Evolutionary conservation across 805 yeast species (phyloP).

Genomic region (Ascoidea tarda): DNA sequence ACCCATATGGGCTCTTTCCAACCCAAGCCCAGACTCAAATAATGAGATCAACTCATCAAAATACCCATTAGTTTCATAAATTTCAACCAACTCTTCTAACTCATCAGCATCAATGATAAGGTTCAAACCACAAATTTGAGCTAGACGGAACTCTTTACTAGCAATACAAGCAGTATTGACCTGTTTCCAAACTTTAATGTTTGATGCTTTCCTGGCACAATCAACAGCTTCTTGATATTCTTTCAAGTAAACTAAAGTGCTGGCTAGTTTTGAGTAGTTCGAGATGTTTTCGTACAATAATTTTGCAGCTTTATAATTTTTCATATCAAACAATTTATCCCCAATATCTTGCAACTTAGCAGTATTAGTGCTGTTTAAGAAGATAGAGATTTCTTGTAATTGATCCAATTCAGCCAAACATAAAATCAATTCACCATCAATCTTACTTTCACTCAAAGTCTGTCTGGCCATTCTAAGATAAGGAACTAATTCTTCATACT

Average conservation of each 20-base stretch:
- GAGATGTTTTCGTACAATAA: constrained; percentile 74
- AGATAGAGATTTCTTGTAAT: constrained; percentile 68
- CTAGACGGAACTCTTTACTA: constrained; percentile 87
- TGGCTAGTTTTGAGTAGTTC: constrained; percentile 90
- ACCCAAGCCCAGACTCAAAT: constrained; percentile 89
- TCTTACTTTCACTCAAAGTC: constrained; percentile 76
- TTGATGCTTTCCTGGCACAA: constrained; percentile 96
- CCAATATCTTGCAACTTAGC: constrained; percentile 90
- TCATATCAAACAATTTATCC: constrained; percentile 70
- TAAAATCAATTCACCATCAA: constrained; percentile 85
- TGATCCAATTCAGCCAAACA: constrained; percentile 72
- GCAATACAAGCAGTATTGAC: constrained; percentile 95
- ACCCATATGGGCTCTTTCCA: constrained; percentile 99
- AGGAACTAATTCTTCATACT: constrained; percentile 82
- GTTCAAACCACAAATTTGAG: constrained; percentile 97
- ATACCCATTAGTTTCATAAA: constrained; percentile 83
- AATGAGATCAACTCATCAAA: constrained; percentile 83
- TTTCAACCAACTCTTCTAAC: constrained; percentile 72
- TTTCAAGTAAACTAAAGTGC: constrained; percentile 83
- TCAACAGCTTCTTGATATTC: constrained; percentile 97
- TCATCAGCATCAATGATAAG: constrained; percentile 97
- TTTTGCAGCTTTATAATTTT: constrained; percentile 88
- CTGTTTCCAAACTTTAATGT: constrained; percentile 90
- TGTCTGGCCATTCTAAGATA: constrained; percentile 87
- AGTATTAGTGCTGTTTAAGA: constrained; percentile 77